Percentiles rank a stretch among this genome's conserved stretches.
phyloP scores from a whole-genome alignment of 2,329 filamentous ascomycete species.

The Penicillium sp. region DNA sequence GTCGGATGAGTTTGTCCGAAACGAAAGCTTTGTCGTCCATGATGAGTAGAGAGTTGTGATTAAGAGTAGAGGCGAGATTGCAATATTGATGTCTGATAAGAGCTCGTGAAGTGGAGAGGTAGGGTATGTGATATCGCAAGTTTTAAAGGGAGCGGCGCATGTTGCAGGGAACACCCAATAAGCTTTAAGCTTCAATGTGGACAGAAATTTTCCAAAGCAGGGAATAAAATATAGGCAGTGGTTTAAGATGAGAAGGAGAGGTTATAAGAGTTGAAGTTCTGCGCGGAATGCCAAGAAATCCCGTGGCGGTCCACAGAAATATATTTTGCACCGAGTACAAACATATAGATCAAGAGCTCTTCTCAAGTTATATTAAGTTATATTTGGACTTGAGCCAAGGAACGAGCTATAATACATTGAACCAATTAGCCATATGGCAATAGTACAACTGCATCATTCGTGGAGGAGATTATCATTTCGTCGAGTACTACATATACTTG shows the following conservation, averaged over 20 bases:
- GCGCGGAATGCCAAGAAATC: constrained; percentile 16
- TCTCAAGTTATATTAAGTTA: too few species aligned
- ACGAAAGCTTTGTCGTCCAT: constrained; percentile 45
- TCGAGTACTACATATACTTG: too few species aligned
- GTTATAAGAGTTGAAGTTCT: constrained; percentile 6
- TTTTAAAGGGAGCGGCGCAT: constrained; percentile 2
- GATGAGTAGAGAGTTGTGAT: constrained; percentile 5
- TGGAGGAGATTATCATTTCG: too few species aligned
- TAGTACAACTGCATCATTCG: too few species aligned
- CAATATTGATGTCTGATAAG: not conserved
- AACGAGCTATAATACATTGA: too few species aligned
- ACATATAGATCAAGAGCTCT: too few species aligned
- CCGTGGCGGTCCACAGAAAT: constrained; percentile 13
- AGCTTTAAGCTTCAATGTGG: not conserved
- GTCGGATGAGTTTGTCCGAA: constrained; percentile 53
- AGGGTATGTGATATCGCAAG: not conserved
- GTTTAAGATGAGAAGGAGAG: not conserved
- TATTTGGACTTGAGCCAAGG: too few species aligned
- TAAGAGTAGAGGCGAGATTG: not conserved
- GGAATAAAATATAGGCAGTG: not conserved
- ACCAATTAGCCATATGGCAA: too few species aligned
- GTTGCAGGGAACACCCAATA: not conserved
- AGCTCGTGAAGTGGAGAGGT: not conserved
- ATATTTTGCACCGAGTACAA: not conserved
- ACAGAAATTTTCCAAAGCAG: not conserved